phyloP scores from a whole-genome alignment of 208 protist species.

The Trypanosomatidae sp. region DNA sequence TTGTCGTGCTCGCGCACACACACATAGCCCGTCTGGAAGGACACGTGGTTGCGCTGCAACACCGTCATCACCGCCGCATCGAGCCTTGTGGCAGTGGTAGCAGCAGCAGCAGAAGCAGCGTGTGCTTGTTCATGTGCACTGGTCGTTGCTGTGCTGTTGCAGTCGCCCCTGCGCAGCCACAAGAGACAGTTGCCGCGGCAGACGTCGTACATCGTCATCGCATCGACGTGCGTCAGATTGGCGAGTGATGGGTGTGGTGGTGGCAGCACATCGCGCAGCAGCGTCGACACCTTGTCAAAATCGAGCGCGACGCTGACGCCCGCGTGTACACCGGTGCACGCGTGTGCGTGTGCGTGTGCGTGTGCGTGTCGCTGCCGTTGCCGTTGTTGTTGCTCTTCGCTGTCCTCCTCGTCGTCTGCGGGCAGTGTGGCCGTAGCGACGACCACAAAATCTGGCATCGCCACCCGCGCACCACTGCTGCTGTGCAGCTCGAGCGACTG shows the following conservation, averaged over 20 bases:
- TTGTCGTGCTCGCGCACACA: conserved; percentile 35
- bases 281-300: conserved; percentile 37
- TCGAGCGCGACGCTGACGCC: conserved; percentile 42
- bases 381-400: not conserved
- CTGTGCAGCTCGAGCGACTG: conserved; percentile 40
- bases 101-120: too few species aligned
- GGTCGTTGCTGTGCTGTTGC: not conserved
- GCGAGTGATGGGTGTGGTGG: conserved; percentile 24
- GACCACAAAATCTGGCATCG: conserved; percentile 61
- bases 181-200: conserved; percentile 61
- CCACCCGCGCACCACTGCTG: conserved; percentile 31
- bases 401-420: conserved; percentile 3
- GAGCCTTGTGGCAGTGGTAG: too few species aligned
- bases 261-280: conserved; percentile 33
- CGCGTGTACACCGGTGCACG: conserved; percentile 41
- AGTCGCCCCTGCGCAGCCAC: conserved; percentile 33
- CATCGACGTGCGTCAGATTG: conserved; percentile 18
- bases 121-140: conserved; percentile 1
- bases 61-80: conserved; percentile 8
- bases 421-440: conserved; percentile 27
- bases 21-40: conserved; percentile 51
- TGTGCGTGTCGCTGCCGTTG: conserved; percentile 6
- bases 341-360: conserved; percentile 1
- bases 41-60: conserved; percentile 26
- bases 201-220: conserved; percentile 32